Conservation (phyloP, 306 rosid species). For the Quercus dentata region DNA sequence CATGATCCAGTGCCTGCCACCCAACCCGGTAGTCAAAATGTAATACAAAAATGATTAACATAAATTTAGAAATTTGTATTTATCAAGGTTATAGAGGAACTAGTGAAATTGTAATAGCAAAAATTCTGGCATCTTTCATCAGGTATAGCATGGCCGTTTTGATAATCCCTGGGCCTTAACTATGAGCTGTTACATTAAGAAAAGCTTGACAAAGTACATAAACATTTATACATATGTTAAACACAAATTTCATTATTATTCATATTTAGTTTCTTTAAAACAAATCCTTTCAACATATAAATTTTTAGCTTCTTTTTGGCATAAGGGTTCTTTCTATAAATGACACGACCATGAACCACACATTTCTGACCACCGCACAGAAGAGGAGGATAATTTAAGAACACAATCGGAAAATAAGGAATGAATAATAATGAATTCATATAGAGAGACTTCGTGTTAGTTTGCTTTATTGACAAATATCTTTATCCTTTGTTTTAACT, state of each 20-base stretch:
- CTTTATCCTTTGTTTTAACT: neutral
- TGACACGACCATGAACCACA: neutral
- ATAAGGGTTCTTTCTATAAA: neutral
- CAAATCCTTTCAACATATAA: neutral
- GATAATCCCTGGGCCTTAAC: neutral
- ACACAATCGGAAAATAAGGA: neutral
- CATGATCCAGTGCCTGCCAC: slow-evolving; percentile 87
- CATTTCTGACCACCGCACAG: neutral
- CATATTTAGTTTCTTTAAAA: neutral
- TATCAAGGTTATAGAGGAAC: neutral
- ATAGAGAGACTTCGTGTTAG: neutral
- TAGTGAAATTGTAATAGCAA: neutral
- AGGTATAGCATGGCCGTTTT: neutral
- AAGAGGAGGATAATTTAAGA: neutral
- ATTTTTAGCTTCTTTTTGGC: neutral
- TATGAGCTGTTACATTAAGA: neutral
- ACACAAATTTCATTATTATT: neutral
- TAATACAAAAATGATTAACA: neutral
- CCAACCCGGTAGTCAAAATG: slow-evolving; percentile 18
- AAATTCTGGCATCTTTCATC: neutral
- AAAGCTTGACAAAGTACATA: neutral
- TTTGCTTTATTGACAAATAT: neutral
- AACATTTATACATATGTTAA: neutral
- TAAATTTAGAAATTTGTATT: neutral
- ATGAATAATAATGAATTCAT: neutral